Percentiles rank a stretch among this genome's conserved stretches.
Conservation (phyloP, 78 protist species). For the Creolimax fragrantissima region DNA sequence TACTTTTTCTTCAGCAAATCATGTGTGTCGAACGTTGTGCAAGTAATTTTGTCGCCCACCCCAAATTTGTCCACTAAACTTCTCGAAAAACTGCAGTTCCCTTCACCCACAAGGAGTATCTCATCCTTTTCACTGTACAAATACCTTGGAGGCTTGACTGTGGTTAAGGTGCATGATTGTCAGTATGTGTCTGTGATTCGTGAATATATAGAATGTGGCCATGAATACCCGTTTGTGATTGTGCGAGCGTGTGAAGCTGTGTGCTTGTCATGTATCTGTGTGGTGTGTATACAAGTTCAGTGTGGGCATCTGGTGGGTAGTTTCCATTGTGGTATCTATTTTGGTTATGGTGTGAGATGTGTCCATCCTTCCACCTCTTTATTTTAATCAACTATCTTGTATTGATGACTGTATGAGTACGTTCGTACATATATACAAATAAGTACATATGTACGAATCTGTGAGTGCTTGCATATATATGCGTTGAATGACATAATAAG, state of each 20-base stretch:
- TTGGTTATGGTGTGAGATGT: no score
- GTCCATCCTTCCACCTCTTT: no score
- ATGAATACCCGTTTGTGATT: not conserved
- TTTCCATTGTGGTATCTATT: no score
- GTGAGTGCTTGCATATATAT: not conserved
- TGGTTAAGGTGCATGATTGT: not conserved
- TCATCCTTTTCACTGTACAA: not conserved
- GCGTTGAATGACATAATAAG: no score
- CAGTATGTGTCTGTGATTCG: not conserved
- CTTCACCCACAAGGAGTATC: not conserved
- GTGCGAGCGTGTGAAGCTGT: not conserved
- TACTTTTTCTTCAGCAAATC: not conserved
- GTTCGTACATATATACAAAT: not conserved
- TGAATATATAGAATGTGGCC: not conserved
- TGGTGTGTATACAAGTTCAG: not conserved
- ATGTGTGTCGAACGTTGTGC: not conserved
- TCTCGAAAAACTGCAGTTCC: conserved; percentile 5
- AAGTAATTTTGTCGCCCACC: not conserved
- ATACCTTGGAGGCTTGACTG: not conserved
- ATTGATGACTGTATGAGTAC: not conserved
- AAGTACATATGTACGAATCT: not conserved
- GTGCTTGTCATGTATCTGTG: not conserved
- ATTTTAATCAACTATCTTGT: no score
- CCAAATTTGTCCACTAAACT: not conserved
- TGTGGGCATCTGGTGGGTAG: no score